phyloP scores from a whole-genome alignment of 129 eudicot species.

The Helianthus annuus region DNA sequence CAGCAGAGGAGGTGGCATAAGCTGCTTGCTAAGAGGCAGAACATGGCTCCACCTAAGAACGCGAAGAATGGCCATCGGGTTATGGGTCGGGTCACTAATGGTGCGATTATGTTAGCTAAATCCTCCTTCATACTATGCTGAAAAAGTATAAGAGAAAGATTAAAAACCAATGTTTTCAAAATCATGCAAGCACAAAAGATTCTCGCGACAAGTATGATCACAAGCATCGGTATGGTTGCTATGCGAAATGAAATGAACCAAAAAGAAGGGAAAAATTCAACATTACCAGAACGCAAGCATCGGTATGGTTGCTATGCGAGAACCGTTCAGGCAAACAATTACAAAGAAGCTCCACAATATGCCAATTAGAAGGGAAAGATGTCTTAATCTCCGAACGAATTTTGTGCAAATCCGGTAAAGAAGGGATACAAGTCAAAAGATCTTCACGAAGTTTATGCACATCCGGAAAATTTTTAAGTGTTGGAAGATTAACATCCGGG shows the following conservation, averaged over 20 bases:
- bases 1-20: slow-evolving; percentile 88
- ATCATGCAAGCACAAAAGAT: no score
- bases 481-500: slow-evolving; percentile 68
- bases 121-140: slow-evolving; percentile 84
- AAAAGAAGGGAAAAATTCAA: not conserved
- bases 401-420: slow-evolving; percentile 76
- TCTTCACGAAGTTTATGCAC: slow-evolving; percentile 72
- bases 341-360: slow-evolving; percentile 63
- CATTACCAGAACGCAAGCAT: slow-evolving; percentile 74
- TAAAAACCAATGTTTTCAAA: not conserved
- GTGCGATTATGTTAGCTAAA: slow-evolving; percentile 73
- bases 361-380: slow-evolving; percentile 72
- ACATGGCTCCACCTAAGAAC: slow-evolving; percentile 97
- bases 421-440: slow-evolving; percentile 74
- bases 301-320: slow-evolving; percentile 67
- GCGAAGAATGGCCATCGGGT: slow-evolving; percentile 97
- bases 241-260: slow-evolving; percentile 12
- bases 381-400: slow-evolving; percentile 60
- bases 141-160: slow-evolving; percentile 12
- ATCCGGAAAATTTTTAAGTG: slow-evolving; percentile 63
- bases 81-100: slow-evolving; percentile 63
- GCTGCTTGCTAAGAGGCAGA: slow-evolving; percentile 89
- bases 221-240: no score
- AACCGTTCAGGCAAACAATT: slow-evolving; percentile 82
- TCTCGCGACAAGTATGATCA: no score